These are phyloP conservation scores for Solanum medicagineum DNA, from an alignment of 257 asterid genomes.

Conservation along the genomic window DNA sequence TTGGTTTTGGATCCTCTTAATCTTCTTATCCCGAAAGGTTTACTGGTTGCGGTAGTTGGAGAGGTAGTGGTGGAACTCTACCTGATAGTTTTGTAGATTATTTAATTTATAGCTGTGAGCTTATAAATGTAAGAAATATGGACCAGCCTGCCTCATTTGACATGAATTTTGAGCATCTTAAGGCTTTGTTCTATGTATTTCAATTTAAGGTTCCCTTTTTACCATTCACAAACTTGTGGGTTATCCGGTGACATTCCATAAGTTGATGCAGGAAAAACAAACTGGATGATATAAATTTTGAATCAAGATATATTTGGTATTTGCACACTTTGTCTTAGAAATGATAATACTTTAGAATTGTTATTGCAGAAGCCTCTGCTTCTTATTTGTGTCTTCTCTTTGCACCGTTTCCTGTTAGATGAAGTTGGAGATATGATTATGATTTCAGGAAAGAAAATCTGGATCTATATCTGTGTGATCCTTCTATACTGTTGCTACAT, in stretches of 20 bases:
- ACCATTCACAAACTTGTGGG: background rate
- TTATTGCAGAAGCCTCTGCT: background rate
- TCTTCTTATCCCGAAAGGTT: slow-evolving; percentile 57
- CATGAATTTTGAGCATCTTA: background rate
- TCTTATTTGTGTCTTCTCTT: background rate
- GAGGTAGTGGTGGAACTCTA: slow-evolving; percentile 75
- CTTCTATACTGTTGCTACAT: background rate
- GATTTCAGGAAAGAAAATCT: background rate
- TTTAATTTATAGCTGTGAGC: background rate
- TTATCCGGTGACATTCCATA: background rate
- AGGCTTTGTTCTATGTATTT: background rate
- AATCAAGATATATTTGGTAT: background rate
- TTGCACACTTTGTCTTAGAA: background rate
- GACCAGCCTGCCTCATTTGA: background rate
- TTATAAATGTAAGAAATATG: background rate
- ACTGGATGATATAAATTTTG: background rate
- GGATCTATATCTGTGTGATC: background rate
- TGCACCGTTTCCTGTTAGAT: background rate
- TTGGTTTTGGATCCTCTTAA: slow-evolving; percentile 46
- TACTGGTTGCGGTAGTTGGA: slow-evolving; percentile 71
- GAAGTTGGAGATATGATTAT: background rate
- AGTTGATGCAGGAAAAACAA: background rate
- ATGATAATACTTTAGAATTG: background rate
- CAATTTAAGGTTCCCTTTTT: background rate
- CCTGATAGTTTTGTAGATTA: background rate